Conservation (phyloP, 805 yeast species). For the Suhomyces pyralidae region DNA sequence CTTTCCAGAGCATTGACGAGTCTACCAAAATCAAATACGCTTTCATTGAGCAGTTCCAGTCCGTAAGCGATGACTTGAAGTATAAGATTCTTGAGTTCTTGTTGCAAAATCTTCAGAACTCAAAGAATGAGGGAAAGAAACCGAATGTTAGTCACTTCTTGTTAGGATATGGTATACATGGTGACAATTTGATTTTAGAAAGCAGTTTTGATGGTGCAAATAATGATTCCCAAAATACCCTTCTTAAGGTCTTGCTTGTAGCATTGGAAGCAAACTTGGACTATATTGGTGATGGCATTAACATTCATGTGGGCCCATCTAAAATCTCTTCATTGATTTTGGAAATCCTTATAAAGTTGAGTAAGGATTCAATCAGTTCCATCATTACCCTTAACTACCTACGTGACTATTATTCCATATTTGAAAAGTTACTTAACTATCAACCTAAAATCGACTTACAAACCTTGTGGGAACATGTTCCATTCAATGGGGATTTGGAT, state of each 20-base stretch:
- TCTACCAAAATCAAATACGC: conserved; percentile 69
- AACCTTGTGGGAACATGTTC: conserved; percentile 53
- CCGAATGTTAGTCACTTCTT: conserved; percentile 69
- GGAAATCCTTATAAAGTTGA: conserved; percentile 61
- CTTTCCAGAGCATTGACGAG: conserved; percentile 75
- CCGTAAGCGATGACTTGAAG: conserved; percentile 36
- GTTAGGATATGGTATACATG: conserved; percentile 63
- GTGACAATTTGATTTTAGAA: conserved; percentile 41
- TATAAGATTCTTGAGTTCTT: conserved; percentile 64
- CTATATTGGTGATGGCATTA: not conserved
- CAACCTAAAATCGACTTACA: conserved; percentile 54
- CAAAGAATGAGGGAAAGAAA: conserved; percentile 35
- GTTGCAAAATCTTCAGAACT: conserved; percentile 40
- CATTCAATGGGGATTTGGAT: conserved; percentile 42
- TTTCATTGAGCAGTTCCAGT: conserved; percentile 60
- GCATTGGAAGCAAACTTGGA: conserved; percentile 36
- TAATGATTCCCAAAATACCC: conserved; percentile 45
- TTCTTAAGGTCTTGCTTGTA: conserved; percentile 52
- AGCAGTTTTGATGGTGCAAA: conserved; percentile 35
- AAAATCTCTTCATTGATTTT: conserved; percentile 56
- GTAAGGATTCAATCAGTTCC: conserved; percentile 56
- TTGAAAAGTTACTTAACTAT: conserved; percentile 47
- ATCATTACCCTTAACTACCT: conserved; percentile 48
- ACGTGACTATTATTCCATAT: conserved; percentile 46
- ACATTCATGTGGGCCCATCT: conserved; percentile 52